Percentiles rank a stretch among this genome's conserved stretches.
These are phyloP conservation scores for Tardiomyces digboiensis DNA, from an alignment of 1,139 yeast genomes.

Conservation along the genomic window DNA sequence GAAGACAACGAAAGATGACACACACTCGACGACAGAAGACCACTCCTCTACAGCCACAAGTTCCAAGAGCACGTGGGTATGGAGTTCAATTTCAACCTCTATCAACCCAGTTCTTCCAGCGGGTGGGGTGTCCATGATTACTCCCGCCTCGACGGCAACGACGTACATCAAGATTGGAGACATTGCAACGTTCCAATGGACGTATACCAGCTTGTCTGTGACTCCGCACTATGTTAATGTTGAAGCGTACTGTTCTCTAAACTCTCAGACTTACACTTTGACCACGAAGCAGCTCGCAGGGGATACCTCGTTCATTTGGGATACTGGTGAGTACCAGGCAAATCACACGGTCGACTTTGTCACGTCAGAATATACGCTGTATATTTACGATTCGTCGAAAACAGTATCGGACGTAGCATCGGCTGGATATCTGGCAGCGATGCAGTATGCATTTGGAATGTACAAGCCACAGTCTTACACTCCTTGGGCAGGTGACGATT, in stretches of 20 bases:
- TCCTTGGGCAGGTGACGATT: constrained; percentile 9
- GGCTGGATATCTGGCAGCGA: constrained; percentile 28
- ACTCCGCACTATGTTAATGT: constrained; percentile 30
- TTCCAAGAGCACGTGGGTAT: not conserved
- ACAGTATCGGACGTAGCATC: constrained; percentile 17
- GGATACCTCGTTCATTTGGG: constrained; percentile 29
- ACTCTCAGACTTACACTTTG: constrained; percentile 28
- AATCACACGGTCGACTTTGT: constrained; percentile 20
- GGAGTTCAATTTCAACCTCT: constrained; percentile 11
- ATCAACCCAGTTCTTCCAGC: constrained; percentile 27
- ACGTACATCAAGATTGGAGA: constrained; percentile 32
- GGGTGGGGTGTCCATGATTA: constrained; percentile 26
- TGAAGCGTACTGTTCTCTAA: constrained; percentile 29
- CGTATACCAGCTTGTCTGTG: constrained; percentile 26
- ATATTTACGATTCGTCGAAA: constrained; percentile 26
- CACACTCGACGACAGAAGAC: no score
- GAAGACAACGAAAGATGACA: no score
- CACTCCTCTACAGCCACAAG: not conserved
- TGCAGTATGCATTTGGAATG: constrained; percentile 25
- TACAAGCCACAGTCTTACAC: constrained; percentile 29
- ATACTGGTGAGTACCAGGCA: constrained; percentile 23
- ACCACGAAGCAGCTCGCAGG: constrained; percentile 24
- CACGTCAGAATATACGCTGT: constrained; percentile 28
- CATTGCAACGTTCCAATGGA: constrained; percentile 32
- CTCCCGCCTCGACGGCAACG: constrained; percentile 26